Evolutionary conservation across 345 rosid species (phyloP).

Genomic region (Pugionium dolabratum): DNA sequence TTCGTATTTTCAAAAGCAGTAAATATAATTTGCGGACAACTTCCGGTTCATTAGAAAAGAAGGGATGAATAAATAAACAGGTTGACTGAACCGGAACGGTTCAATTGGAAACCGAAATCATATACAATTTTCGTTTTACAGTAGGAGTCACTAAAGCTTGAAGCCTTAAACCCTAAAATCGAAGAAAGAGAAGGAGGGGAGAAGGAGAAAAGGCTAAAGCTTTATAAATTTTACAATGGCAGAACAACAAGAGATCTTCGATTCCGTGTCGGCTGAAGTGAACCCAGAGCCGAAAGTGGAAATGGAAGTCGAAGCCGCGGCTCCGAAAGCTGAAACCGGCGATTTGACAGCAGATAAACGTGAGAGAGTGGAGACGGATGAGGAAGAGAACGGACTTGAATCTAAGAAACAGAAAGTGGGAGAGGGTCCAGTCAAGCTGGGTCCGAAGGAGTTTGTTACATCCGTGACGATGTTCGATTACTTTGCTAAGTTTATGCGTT

Average conservation of each 20-base stretch:
- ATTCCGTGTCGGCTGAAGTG: constrained; percentile 28
- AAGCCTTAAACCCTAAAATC: constrained; percentile 39
- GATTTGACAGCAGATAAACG: constrained; percentile 43
- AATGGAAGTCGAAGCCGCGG: constrained; percentile 45
- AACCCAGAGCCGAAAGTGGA: constrained; percentile 39
- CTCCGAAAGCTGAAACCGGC: constrained; percentile 25
- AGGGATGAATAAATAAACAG: neutral
- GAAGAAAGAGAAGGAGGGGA: neutral
- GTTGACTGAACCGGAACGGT: constrained; percentile 23
- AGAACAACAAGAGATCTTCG: constrained; percentile 42
- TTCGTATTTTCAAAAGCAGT: neutral
- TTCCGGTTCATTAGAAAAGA: too few species aligned
- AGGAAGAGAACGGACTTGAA: constrained; percentile 36
- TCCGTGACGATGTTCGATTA: constrained; percentile 77
- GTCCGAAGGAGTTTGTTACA: constrained; percentile 79
- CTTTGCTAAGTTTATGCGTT: constrained; percentile 59
- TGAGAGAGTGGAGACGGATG: constrained; percentile 42
- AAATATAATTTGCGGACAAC: neutral
- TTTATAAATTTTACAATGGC: constrained; percentile 45
- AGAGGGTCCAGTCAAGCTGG: constrained; percentile 51
- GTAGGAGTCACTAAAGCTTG: constrained; percentile 25
- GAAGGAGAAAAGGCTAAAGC: constrained; percentile 21
- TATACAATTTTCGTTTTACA: constrained; percentile 5
- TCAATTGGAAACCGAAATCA: neutral
- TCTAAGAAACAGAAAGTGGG: constrained; percentile 61